phyloP scores from a whole-genome alignment of 352 stramenopile genomes.

The Globisporangium alternatum region DNA sequence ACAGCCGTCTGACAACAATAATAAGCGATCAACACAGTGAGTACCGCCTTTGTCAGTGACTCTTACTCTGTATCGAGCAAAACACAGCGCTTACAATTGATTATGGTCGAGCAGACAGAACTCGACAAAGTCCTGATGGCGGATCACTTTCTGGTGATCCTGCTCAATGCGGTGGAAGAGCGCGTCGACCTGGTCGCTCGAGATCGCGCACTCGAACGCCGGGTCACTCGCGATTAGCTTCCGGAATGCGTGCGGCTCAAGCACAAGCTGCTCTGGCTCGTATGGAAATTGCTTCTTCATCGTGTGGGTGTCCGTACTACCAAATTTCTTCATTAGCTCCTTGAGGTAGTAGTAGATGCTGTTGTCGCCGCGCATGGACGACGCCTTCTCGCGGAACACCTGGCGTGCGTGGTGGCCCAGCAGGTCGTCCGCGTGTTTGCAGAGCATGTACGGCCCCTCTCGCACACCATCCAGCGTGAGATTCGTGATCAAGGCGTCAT shows the following conservation, averaged over 20 bases:
- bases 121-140: constrained; percentile 74
- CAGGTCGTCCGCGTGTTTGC: constrained; percentile 80
- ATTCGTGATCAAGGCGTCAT: constrained; percentile 51
- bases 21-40: neutral
- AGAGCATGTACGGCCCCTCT: constrained; percentile 79
- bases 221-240: constrained; percentile 78
- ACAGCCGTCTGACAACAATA: constrained; percentile 41
- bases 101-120: constrained; percentile 80
- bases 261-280: constrained; percentile 42
- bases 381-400: constrained; percentile 81
- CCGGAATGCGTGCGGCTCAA: constrained; percentile 72
- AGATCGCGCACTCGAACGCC: constrained; percentile 66
- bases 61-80: neutral
- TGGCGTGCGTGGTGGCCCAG: constrained; percentile 75
- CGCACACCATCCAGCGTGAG: constrained; percentile 78
- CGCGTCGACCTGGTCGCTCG: constrained; percentile 66
- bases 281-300: constrained; percentile 34
- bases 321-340: constrained; percentile 74
- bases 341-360: constrained; percentile 87
- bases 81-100: constrained; percentile 45
- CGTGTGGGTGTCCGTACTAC: constrained; percentile 29
- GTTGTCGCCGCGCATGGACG: constrained; percentile 78
- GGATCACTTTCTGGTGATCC: constrained; percentile 48
- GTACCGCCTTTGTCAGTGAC: neutral
- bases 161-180: constrained; percentile 72